phyloP scores from a whole-genome alignment of 495 filamentous ascomycete species.

The Aspergillus egyptiacus region DNA sequence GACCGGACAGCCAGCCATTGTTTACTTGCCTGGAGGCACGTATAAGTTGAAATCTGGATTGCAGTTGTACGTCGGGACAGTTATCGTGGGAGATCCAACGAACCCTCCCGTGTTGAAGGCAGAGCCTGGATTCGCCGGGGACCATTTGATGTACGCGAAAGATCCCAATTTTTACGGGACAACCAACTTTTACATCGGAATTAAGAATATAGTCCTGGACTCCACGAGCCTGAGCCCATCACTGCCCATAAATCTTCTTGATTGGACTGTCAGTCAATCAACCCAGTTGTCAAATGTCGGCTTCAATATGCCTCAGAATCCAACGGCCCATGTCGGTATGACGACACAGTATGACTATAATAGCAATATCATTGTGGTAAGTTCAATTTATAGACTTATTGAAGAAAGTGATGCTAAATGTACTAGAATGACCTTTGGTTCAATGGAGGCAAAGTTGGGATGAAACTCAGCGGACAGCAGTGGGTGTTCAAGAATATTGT shows the following conservation, averaged over 20 bases:
- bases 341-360: slow-evolving; percentile 59
- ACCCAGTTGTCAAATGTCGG: slow-evolving; percentile 67
- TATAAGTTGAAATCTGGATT: slow-evolving; percentile 33
- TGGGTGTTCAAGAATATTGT: slow-evolving; percentile 62
- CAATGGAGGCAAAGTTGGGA: slow-evolving; percentile 55
- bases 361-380: slow-evolving; percentile 34
- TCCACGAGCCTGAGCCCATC: slow-evolving; percentile 24
- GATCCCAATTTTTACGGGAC: slow-evolving; percentile 32
- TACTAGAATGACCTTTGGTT: slow-evolving; percentile 50
- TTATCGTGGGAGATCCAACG: slow-evolving; percentile 36
- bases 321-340: slow-evolving; percentile 55
- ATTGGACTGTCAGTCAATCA: slow-evolving; percentile 65
- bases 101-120: slow-evolving; percentile 33
- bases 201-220: slow-evolving; percentile 40
- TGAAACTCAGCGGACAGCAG: slow-evolving; percentile 62
- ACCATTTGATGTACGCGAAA: slow-evolving; percentile 30
- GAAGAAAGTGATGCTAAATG: neutral
- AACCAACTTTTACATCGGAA: slow-evolving; percentile 37
- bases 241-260: slow-evolving; percentile 29
- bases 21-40: slow-evolving; percentile 42
- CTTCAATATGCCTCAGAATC: slow-evolving; percentile 57
- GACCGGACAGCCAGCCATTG: slow-evolving; percentile 41
- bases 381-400: neutral
- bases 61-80: slow-evolving; percentile 36
- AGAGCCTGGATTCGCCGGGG: slow-evolving; percentile 17